Conservation (phyloP, 1,284 basidiomycete species). For the Ceratobasidium sp. region DNA sequence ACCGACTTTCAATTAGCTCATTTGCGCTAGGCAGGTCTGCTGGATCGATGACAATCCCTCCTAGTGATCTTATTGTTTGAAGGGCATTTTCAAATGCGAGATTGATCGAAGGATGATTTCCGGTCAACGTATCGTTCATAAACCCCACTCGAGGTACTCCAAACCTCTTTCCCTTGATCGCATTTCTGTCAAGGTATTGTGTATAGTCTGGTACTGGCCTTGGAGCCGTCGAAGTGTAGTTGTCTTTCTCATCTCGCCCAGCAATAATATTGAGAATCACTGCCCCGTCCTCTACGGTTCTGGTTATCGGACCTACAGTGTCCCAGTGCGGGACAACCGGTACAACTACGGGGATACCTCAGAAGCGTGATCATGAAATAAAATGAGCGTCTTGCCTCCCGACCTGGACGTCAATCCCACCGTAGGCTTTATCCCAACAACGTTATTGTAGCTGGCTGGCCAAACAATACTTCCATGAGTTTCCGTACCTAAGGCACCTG, state of each 20-base stretch:
- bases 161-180: constrained; percentile 63
- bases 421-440: constrained; percentile 67
- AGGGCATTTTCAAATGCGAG: constrained; percentile 60
- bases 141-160: constrained; percentile 57
- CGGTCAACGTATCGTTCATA: constrained; percentile 30
- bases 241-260: constrained; percentile 64
- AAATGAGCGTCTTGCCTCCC: constrained; percentile 55
- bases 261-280: constrained; percentile 64
- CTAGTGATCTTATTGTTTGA: constrained; percentile 57
- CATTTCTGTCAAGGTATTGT: constrained; percentile 58
- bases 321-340: constrained; percentile 70
- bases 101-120: constrained; percentile 5
- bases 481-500: constrained; percentile 61
- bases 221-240: constrained; percentile 66
- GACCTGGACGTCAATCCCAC: constrained; percentile 68
- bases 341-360: constrained; percentile 53
- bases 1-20: constrained; percentile 59
- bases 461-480: constrained; percentile 63
- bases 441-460: constrained; percentile 57
- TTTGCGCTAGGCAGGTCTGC: constrained; percentile 65
- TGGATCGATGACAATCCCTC: constrained; percentile 67
- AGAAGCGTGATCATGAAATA: constrained; percentile 1
- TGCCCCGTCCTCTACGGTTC: constrained; percentile 66
- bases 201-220: constrained; percentile 61
- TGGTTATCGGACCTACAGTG: constrained; percentile 67